Evolutionary conservation across 805 yeast genomes (phyloP), one percentile per base, ranked within the genome.

Genomic region (Sungouiella thailandica): DNA sequence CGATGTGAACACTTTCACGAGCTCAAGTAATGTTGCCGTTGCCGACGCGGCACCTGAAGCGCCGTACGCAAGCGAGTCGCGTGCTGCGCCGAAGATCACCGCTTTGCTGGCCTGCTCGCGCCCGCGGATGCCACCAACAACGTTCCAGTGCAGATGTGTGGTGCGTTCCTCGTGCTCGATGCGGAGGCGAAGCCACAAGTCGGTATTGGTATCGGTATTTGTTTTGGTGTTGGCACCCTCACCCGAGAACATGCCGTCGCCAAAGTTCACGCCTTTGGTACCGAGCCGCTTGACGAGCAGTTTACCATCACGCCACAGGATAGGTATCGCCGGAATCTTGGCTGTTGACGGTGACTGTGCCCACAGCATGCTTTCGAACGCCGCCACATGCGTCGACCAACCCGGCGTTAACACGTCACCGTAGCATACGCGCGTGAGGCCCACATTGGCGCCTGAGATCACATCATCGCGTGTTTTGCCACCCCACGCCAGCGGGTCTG

Each of bases 361-460:
- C 60, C 77, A 61, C 10, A 57, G 59, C 12, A 64, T 50, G 35
- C 67, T 63, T 11, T 63, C 63, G 28, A 58, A 58, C 35, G 57
- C 55, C 15, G 61, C 63, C 25, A 60, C 60, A 14, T 53, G 62
- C 15, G 74, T 61, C 0, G 80, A 66, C 79, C 82, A 78, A 2
- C 94, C 96, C 0, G 95, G 95, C 3, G 83, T 71, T 23, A 84
- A 53, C 3, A 87, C 74, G 54, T 88, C 93, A 7, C 97, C 97
- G 1, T 90, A 74, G 37, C 76, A 72, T 34, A 58, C 59, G 36
- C 80, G 76, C 1, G 80, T 69, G 23, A 75, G 56, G 0, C 78
- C 83, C 4, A 79, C 83, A 27, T 81, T 68, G 28, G 64, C 69
- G 31, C 74, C 66, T 47, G 74, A 74, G 19, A 82, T 72, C 1